These are phyloP conservation scores for Colletotrichum kahawae DNA, from an alignment of 2,329 filamentous ascomycete genomes.

Conservation along the genomic window DNA sequence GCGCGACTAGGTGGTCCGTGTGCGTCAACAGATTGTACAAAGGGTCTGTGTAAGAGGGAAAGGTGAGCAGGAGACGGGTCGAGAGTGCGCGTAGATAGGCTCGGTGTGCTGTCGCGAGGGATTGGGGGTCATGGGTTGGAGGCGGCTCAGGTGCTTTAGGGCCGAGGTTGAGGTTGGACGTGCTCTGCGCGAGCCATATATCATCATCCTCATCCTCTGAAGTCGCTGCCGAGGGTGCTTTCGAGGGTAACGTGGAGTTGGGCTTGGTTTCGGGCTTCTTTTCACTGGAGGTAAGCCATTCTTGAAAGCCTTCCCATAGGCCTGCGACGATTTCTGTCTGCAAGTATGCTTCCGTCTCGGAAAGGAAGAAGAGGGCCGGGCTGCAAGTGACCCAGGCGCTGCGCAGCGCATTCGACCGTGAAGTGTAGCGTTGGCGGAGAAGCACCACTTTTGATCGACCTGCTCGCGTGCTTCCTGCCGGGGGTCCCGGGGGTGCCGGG, in stretches of 20 bases:
- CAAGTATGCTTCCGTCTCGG: constrained; percentile 85
- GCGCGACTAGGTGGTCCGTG: constrained; percentile 81
- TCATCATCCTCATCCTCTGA: constrained; percentile 33
- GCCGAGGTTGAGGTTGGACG: constrained; percentile 19
- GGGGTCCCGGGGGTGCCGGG: constrained; percentile 72
- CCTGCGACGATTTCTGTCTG: constrained; percentile 87
- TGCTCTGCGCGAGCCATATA: constrained; percentile 43
- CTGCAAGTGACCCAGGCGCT: constrained; percentile 90
- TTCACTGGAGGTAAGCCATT: constrained; percentile 68
- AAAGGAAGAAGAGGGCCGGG: constrained; percentile 86
- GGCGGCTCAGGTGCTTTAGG: constrained; percentile 23
- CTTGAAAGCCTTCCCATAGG: constrained; percentile 79
- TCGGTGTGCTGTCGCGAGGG: constrained; percentile 79
- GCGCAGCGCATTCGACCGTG: constrained; percentile 72
- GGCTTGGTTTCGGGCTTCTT: constrained; percentile 9
- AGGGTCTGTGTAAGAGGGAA: constrained; percentile 64
- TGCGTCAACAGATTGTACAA: constrained; percentile 72
- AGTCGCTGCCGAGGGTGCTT: neutral
- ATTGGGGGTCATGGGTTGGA: constrained; percentile 78
- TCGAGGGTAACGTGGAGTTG: neutral
- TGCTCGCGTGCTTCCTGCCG: constrained; percentile 63
- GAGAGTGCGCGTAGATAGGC: constrained; percentile 74
- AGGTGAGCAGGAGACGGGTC: constrained; percentile 70
- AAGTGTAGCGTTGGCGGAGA: constrained; percentile 67
- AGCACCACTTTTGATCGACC: constrained; percentile 65